phyloP scores from a whole-genome alignment of 805 yeast genomes.

The Saturnispora silvae region DNA sequence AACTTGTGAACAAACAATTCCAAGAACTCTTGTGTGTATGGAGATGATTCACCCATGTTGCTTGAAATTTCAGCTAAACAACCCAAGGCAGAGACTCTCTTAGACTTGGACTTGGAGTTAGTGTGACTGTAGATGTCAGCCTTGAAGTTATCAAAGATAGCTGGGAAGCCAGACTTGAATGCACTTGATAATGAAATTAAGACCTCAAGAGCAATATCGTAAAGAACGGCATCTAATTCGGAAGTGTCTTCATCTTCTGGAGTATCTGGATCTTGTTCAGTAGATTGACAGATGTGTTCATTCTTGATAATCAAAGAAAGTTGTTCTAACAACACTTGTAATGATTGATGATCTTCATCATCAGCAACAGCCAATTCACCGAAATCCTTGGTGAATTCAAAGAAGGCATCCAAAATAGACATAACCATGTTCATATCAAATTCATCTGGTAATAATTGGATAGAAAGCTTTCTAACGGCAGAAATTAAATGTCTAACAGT shows the following conservation, averaged over 20 bases:
- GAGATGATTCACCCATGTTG: constrained; percentile 58
- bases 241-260: constrained; percentile 40
- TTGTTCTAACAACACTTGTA: constrained; percentile 62
- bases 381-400: constrained; percentile 54
- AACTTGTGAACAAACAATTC: constrained; percentile 60
- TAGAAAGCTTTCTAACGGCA: constrained; percentile 56
- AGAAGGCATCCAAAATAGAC: constrained; percentile 61
- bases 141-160: constrained; percentile 63
- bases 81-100: constrained; percentile 79
- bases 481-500: constrained; percentile 48
- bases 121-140: constrained; percentile 48
- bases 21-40: constrained; percentile 59
- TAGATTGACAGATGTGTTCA: constrained; percentile 74
- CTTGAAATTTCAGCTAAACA: constrained; percentile 81
- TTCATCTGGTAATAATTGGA: constrained; percentile 61
- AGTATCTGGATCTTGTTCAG: constrained; percentile 39
- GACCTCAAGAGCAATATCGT: constrained; percentile 80
- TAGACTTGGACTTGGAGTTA: constrained; percentile 53
- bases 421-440: constrained; percentile 76
- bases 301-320: constrained; percentile 66
- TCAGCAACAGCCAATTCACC: constrained; percentile 70
- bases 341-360: constrained; percentile 38
- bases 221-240: constrained; percentile 56
- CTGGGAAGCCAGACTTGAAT: constrained; percentile 66
- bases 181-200: constrained; percentile 65